phyloP scores from a whole-genome alignment of 2,329 filamentous ascomycete genomes.

The Penicillium palitans region DNA sequence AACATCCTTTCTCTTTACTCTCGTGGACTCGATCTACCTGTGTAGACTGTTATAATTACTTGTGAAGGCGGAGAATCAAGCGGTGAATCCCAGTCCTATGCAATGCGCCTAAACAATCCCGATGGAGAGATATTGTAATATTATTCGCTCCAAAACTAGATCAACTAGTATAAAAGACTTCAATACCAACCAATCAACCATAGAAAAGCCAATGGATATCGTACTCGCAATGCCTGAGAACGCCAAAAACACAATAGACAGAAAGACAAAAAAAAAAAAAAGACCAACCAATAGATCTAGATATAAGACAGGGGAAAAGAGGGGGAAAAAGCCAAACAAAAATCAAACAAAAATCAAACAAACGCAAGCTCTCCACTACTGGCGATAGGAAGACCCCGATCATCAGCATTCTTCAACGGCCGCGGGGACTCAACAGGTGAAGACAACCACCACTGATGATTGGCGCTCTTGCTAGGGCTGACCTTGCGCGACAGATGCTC shows the following conservation, averaged over 20 bases:
- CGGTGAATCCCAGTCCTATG: not conserved
- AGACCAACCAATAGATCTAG: not conserved
- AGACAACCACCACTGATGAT: conserved; percentile 14
- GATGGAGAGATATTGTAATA: not conserved
- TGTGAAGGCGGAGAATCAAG: not conserved
- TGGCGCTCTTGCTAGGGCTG: conserved; percentile 9
- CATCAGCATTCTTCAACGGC: conserved; percentile 15
- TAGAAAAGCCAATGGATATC: conserved; percentile 30
- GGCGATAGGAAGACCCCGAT: conserved; percentile 23
- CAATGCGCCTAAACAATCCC: not conserved
- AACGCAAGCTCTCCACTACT: conserved; percentile 29
- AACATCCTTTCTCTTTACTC: not conserved
- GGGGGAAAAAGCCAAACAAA: not conserved
- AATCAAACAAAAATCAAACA: conserved; percentile 16
- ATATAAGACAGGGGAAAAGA: not conserved
- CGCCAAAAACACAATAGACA: conserved; percentile 14
- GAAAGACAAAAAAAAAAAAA: not conserved
- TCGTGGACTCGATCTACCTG: no score
- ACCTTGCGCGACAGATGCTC: conserved; percentile 24
- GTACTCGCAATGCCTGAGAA: conserved; percentile 26
- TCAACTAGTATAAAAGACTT: conserved; percentile 11
- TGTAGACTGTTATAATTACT: no score
- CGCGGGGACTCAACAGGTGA: conserved; percentile 18
- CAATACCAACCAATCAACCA: conserved; percentile 6
- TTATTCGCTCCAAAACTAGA: conserved; percentile 9